phyloP scores from a whole-genome alignment of 768 basidiomycete species.

The Trametes elegans region DNA sequence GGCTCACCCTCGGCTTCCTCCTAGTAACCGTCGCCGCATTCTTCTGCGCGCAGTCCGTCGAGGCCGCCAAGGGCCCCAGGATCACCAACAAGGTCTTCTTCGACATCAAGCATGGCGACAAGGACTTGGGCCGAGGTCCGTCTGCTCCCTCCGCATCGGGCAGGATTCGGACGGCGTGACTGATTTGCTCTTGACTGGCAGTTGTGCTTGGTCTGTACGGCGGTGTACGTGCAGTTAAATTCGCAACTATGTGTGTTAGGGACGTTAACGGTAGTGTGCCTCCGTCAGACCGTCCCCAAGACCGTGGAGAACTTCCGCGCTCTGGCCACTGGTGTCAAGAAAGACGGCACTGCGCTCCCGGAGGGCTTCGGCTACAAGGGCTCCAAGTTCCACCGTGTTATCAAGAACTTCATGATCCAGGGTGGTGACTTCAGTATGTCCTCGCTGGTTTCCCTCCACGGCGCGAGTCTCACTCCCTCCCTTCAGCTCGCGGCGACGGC shows the following conservation, averaged over 20 bases:
- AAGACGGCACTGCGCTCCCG: constrained; percentile 62
- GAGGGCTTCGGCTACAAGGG: constrained; percentile 93
- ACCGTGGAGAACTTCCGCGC: constrained; percentile 98
- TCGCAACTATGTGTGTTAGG: neutral
- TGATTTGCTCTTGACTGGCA: constrained; percentile 30
- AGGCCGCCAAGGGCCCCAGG: constrained; percentile 83
- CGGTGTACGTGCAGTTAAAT: constrained; percentile 56
- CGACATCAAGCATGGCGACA: constrained; percentile 90
- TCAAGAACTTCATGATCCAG: constrained; percentile 96
- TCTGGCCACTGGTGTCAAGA: constrained; percentile 78
- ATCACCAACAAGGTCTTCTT: constrained; percentile 95
- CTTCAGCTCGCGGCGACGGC: constrained; percentile 75
- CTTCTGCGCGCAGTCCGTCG: constrained; percentile 68
- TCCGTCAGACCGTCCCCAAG: constrained; percentile 82
- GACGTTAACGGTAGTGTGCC: neutral
- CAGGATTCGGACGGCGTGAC: neutral
- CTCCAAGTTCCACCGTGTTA: constrained; percentile 95
- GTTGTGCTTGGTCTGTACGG: constrained; percentile 90
- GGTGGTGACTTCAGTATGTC: constrained; percentile 95
- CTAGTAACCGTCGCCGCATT: constrained; percentile 63
- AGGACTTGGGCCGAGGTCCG: constrained; percentile 78
- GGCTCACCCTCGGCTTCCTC: constrained; percentile 58
- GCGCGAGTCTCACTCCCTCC: constrained; percentile 18
- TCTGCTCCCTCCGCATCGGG: too few relatives aligned
- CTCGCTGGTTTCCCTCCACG: neutral